phyloP scores from a whole-genome alignment of 2,329 filamentous ascomycete species.

The Stagonosporopsis rhizophila region DNA sequence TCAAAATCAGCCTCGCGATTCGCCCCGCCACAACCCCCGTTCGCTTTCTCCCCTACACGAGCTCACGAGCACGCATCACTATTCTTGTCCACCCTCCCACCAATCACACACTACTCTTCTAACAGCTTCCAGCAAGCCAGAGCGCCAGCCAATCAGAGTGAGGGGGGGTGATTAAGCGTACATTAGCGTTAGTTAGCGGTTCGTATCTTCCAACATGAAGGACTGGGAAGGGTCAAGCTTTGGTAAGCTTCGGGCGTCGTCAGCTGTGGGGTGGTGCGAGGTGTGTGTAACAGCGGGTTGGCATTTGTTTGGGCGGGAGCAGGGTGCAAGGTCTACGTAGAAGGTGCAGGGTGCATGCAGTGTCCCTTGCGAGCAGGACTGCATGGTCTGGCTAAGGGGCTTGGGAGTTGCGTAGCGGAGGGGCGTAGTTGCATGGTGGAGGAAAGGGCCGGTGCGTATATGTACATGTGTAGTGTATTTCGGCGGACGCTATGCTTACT shows the following conservation, averaged over 20 bases:
- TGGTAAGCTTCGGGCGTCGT: slow-evolving; percentile 6
- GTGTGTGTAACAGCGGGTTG: neutral
- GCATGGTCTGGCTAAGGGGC: neutral
- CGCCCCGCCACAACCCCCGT: neutral
- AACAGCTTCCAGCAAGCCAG: neutral
- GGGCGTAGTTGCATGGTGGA: neutral
- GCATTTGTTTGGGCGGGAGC: neutral
- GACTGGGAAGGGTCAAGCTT: slow-evolving; percentile 5
- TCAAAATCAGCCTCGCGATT: neutral
- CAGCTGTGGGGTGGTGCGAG: neutral
- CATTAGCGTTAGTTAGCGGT: neutral
- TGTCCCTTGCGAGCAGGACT: neutral
- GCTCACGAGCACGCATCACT: neutral
- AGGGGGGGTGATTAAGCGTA: neutral
- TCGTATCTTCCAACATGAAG: slow-evolving; percentile 3
- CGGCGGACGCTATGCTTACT: too few species aligned
- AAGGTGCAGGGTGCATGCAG: neutral
- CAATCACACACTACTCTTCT: neutral
- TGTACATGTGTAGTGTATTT: too few species aligned
- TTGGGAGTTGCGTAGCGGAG: slow-evolving; percentile 3
- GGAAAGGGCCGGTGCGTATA: neutral
- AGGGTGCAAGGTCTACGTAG: neutral
- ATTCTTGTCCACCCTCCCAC: neutral
- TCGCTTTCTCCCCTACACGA: neutral
- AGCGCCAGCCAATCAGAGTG: neutral